phyloP scores from a whole-genome alignment of 2,329 filamentous ascomycete genomes.

The Hymenoscyphus fructigenus region DNA sequence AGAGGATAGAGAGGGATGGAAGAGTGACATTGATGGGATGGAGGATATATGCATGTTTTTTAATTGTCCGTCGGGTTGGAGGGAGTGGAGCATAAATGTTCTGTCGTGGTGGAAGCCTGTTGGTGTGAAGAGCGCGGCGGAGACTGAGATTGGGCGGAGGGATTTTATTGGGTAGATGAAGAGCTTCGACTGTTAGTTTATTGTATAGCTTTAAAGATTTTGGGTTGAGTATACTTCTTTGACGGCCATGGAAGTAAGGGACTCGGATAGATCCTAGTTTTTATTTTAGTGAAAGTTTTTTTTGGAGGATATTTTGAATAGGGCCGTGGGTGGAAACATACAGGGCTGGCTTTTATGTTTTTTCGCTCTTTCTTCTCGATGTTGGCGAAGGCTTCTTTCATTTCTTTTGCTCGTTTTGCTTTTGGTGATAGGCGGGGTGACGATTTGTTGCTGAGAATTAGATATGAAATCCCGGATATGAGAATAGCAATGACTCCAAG shows the following conservation, averaged over 20 bases:
- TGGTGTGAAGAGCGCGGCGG: slow-evolving; percentile 53
- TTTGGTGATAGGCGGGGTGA: neutral
- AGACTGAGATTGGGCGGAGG: slow-evolving; percentile 59
- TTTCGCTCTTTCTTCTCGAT: neutral
- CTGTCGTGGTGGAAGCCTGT: slow-evolving; percentile 67
- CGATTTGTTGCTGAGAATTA: neutral
- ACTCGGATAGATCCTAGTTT: neutral
- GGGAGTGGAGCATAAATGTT: slow-evolving; percentile 66
- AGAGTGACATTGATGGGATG: slow-evolving; percentile 62
- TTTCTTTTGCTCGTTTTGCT: neutral
- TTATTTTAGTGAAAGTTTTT: neutral
- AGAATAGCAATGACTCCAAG: neutral
- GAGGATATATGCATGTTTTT: slow-evolving; percentile 60
- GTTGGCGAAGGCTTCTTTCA: slow-evolving; percentile 9
- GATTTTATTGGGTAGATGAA: slow-evolving; percentile 75
- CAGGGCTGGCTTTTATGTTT: neutral
- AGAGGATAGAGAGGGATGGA: slow-evolving; percentile 46
- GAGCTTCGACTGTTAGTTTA: slow-evolving; percentile 45
- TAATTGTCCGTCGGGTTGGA: slow-evolving; percentile 40
- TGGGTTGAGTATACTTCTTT: slow-evolving; percentile 24
- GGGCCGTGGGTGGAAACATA: neutral
- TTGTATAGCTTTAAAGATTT: neutral
- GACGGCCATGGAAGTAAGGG: slow-evolving; percentile 22
- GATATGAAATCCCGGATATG: slow-evolving; percentile 4
- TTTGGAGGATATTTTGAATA: neutral